Evolutionary conservation across 176 grass and related monocot genomes (phyloP).

Genomic region (Typha latifolia): DNA sequence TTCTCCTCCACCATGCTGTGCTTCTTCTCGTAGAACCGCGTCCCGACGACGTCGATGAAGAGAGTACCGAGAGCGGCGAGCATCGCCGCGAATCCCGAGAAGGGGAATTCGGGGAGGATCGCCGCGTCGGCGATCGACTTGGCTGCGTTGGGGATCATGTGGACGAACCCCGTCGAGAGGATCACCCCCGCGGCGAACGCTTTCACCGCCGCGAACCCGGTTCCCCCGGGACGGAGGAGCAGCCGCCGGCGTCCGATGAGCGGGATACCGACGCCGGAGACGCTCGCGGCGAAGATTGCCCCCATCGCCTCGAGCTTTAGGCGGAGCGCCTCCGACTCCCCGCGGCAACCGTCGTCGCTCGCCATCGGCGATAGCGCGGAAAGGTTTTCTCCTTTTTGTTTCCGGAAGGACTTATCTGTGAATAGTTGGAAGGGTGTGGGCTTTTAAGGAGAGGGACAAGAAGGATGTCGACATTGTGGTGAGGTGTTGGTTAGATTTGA

Average conservation of each 20-base stretch:
- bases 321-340: no score
- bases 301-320: no score
- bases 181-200: slow-evolving; percentile 74
- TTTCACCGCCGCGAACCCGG: slow-evolving; percentile 38
- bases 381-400: no score
- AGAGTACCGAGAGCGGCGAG: slow-evolving; percentile 59
- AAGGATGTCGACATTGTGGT: no score
- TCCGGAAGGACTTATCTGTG: no score
- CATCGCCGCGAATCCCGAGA: slow-evolving; percentile 79
- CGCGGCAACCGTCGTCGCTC: no score
- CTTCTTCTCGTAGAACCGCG: slow-evolving; percentile 61
- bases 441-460: no score
- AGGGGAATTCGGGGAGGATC: slow-evolving; percentile 55
- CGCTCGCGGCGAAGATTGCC: no score
- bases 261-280: no score
- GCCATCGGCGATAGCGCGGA: no score
- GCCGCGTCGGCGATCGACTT: slow-evolving; percentile 41
- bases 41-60: slow-evolving; percentile 57
- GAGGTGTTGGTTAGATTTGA: no score
- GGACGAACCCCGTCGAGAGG: slow-evolving; percentile 78
- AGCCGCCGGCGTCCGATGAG: slow-evolving; percentile 46
- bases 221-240: slow-evolving; percentile 39
- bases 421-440: no score
- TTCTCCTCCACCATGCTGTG: slow-evolving; percentile 6
- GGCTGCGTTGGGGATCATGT: slow-evolving; percentile 65